Conservation (phyloP, 1,284 basidiomycete species). For the Leccinum laetum region DNA sequence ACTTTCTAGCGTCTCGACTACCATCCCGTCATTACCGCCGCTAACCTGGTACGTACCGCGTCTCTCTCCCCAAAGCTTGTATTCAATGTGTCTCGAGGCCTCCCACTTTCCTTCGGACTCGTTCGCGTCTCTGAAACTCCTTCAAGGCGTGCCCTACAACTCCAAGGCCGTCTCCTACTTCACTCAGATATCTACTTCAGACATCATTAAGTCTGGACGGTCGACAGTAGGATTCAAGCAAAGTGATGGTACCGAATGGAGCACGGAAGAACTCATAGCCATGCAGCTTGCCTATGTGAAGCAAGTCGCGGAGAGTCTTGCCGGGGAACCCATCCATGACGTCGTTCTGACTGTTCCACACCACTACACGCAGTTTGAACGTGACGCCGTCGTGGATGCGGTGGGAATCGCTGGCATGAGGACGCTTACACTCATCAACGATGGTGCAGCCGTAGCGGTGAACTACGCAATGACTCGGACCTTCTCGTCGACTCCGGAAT, state of each 20-base stretch:
- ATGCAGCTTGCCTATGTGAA: slow-evolving; percentile 95
- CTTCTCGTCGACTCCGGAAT: slow-evolving; percentile 76
- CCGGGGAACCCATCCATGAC: slow-evolving; percentile 78
- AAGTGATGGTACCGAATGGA: slow-evolving; percentile 70
- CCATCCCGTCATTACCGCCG: slow-evolving; percentile 42
- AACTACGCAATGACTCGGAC: slow-evolving; percentile 97
- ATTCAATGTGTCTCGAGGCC: slow-evolving; percentile 52
- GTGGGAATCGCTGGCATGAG: slow-evolving; percentile 88
- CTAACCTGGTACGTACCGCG: slow-evolving; percentile 70
- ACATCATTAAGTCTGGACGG: slow-evolving; percentile 57
- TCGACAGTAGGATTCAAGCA: slow-evolving; percentile 59
- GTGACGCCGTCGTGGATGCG: slow-evolving; percentile 89
- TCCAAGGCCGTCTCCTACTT: slow-evolving; percentile 65
- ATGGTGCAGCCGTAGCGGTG: slow-evolving; percentile 90
- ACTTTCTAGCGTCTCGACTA: background rate
- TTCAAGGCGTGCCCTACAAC: slow-evolving; percentile 77
- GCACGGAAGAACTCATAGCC: slow-evolving; percentile 89
- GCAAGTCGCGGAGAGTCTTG: slow-evolving; percentile 80
- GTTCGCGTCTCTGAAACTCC: slow-evolving; percentile 84
- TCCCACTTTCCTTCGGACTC: slow-evolving; percentile 89
- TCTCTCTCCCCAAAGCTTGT: background rate
- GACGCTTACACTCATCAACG: slow-evolving; percentile 85
- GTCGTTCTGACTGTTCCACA: slow-evolving; percentile 87
- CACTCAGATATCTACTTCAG: slow-evolving; percentile 63
- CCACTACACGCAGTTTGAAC: slow-evolving; percentile 85